These are phyloP conservation scores for Castanea crenata DNA, from an alignment of 306 rosid species.

Conservation along the genomic window DNA sequence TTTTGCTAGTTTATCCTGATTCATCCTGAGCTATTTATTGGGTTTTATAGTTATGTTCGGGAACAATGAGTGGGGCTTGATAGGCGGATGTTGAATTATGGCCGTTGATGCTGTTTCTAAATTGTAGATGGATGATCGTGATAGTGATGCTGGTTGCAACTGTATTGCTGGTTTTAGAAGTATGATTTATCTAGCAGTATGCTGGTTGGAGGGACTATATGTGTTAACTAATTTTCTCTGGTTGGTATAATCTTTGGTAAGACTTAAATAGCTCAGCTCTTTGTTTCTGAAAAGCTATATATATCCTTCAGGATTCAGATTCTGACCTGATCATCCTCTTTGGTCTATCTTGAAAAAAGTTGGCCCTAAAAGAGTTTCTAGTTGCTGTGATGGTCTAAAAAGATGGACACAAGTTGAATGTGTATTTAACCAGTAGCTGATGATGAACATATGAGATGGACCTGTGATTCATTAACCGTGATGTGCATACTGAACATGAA, in stretches of 20 bases:
- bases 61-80: slow-evolving; percentile 58
- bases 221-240: slow-evolving; percentile 45
- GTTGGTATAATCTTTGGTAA: slow-evolving; percentile 56
- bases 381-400: slow-evolving; percentile 39
- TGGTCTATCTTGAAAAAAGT: slow-evolving; percentile 20
- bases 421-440: slow-evolving; percentile 46
- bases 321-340: slow-evolving; percentile 37
- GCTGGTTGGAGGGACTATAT: slow-evolving; percentile 61
- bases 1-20: slow-evolving; percentile 29
- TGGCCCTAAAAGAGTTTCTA: slow-evolving; percentile 32
- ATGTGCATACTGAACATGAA: slow-evolving; percentile 35
- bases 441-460: slow-evolving; percentile 46
- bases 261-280: slow-evolving; percentile 40
- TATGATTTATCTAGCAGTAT: slow-evolving; percentile 53
- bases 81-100: slow-evolving; percentile 57
- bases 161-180: slow-evolving; percentile 61
- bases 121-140: slow-evolving; percentile 68
- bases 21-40: slow-evolving; percentile 59
- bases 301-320: slow-evolving; percentile 34
- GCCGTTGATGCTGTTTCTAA: slow-evolving; percentile 71
- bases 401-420: slow-evolving; percentile 34
- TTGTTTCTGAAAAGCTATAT: slow-evolving; percentile 34
- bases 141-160: slow-evolving; percentile 73
- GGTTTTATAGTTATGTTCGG: slow-evolving; percentile 84
- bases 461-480: slow-evolving; percentile 39